Conservation (phyloP, 352 stramenopile genomes). For the Phytopythium ostracodes region DNA sequence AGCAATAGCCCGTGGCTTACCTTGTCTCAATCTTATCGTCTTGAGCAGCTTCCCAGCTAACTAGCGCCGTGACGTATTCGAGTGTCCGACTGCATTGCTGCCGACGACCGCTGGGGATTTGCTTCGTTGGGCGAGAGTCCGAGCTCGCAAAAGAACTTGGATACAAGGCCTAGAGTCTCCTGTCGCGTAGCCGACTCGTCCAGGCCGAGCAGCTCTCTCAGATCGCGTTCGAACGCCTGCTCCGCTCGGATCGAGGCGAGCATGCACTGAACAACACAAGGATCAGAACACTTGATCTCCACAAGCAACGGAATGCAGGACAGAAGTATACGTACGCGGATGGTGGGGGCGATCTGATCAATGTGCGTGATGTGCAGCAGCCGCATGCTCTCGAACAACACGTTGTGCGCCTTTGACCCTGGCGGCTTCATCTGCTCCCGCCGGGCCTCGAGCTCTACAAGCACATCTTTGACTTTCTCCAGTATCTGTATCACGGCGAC, state of each 20-base stretch:
- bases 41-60: too few relatives aligned
- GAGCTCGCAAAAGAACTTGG: slow-evolving; percentile 20
- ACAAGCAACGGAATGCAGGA: too few relatives aligned
- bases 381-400: slow-evolving; percentile 38
- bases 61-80: neutral
- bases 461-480: slow-evolving; percentile 24
- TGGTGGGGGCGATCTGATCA: slow-evolving; percentile 26
- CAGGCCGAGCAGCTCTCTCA: slow-evolving; percentile 32
- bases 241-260: slow-evolving; percentile 32
- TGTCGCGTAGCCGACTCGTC: slow-evolving; percentile 26
- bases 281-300: neutral
- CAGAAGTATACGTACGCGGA: slow-evolving; percentile 17
- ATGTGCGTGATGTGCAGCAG: slow-evolving; percentile 31
- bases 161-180: slow-evolving; percentile 25
- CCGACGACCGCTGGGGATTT: neutral
- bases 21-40: too few relatives aligned
- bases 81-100: neutral
- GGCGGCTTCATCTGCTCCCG: slow-evolving; percentile 48
- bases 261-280: slow-evolving; percentile 17
- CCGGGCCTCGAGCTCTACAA: slow-evolving; percentile 40
- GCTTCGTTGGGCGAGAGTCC: slow-evolving; percentile 13
- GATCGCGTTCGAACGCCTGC: slow-evolving; percentile 22
- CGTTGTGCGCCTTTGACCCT: slow-evolving; percentile 30
- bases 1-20: too few relatives aligned
- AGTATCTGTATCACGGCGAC: slow-evolving; percentile 24